Percentiles rank a stretch among this genome's conserved stretches.
phyloP scores from a whole-genome alignment of 345 rosid species.

The Boechera divaricarpa region DNA sequence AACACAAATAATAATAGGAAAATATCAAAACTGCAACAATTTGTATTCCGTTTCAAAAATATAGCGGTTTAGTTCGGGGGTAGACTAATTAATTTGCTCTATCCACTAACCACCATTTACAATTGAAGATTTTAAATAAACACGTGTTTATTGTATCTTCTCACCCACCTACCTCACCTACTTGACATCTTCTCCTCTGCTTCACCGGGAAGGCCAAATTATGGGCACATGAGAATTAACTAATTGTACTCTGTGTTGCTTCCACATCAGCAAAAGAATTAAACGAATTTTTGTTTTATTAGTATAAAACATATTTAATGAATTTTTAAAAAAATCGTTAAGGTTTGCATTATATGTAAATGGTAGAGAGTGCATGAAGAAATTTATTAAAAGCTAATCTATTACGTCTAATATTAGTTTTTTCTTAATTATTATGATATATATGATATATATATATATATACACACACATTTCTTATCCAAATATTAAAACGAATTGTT shows the following conservation, averaged over 20 bases:
- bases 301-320: not conserved
- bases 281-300: no score
- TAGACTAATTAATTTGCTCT: not conserved
- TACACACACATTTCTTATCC: no score
- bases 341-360: not conserved
- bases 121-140: conserved; percentile 5
- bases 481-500: no score
- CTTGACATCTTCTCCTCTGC: conserved; percentile 11
- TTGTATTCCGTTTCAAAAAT: not conserved
- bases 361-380: not conserved
- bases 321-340: not conserved
- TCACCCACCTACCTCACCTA: conserved; percentile 37
- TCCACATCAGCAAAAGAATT: no score
- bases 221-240: not conserved
- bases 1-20: not conserved
- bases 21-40: not conserved
- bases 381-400: no score
- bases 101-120: not conserved
- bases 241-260: not conserved
- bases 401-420: no score
- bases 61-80: not conserved
- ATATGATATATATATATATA: no score
- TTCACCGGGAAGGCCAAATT: not conserved
- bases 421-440: no score
- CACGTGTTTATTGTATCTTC: conserved; percentile 27